Evolutionary conservation across 1,139 yeast genomes (phyloP).

Genomic region (Scheffersomyces illinoinensis): DNA sequence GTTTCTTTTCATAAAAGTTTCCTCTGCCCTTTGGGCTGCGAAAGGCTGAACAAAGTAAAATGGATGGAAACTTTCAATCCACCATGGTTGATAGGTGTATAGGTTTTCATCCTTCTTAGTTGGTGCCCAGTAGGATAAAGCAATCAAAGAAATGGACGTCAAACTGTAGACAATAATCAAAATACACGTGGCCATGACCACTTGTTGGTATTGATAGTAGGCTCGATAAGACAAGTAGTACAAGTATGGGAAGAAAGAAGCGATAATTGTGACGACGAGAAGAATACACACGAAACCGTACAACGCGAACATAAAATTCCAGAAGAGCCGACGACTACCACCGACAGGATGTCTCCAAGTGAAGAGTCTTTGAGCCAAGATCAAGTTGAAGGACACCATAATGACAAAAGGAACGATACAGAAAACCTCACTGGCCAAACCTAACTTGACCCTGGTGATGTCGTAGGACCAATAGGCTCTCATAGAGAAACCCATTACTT

Average conservation of each 20-base stretch:
- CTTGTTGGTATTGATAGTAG: constrained; percentile 55
- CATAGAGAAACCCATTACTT: constrained; percentile 61
- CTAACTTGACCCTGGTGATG: constrained; percentile 45
- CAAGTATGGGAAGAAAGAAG: constrained; percentile 64
- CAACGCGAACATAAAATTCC: constrained; percentile 51
- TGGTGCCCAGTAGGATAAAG: constrained; percentile 57
- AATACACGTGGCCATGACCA: constrained; percentile 58
- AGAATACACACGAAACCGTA: constrained; percentile 60
- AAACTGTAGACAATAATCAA: constrained; percentile 60
- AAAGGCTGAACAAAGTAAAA: constrained; percentile 54
- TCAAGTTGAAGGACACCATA: constrained; percentile 58
- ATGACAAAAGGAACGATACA: constrained; percentile 57
- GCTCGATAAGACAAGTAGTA: constrained; percentile 50
- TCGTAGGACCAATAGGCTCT: constrained; percentile 62
- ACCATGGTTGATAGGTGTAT: constrained; percentile 73
- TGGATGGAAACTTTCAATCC: constrained; percentile 67
- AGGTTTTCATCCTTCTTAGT: constrained; percentile 54
- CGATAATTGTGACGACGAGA: constrained; percentile 66
- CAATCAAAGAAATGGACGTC: constrained; percentile 51
- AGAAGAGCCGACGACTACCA: constrained; percentile 58
- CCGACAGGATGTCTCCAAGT: constrained; percentile 84
- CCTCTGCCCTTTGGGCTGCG: constrained; percentile 52
- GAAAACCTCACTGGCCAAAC: constrained; percentile 63
- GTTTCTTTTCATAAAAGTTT: constrained; percentile 50
- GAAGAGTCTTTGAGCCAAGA: constrained; percentile 74